Percentiles rank a stretch among this genome's conserved stretches.
Evolutionary conservation across 2,329 filamentous ascomycete genomes (phyloP).

Genomic region (Xylaria sp.): DNA sequence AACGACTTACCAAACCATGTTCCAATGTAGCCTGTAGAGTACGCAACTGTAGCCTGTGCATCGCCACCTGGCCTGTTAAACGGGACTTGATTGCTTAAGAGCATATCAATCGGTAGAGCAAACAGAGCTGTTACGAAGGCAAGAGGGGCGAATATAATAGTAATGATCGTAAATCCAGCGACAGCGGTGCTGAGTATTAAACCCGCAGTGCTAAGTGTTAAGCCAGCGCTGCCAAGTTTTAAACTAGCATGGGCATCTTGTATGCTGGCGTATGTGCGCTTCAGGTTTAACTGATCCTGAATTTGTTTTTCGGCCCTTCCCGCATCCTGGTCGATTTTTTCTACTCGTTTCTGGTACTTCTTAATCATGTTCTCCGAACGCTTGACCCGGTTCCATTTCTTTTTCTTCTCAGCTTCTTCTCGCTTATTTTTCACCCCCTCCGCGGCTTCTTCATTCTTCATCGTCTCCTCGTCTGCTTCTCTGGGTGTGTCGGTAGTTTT

Average conservation of each 20-base stretch:
- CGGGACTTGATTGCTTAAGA: conserved; percentile 2
- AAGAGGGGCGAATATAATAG: background rate
- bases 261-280: background rate
- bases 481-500: too few relatives aligned
- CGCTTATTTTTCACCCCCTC: too few relatives aligned
- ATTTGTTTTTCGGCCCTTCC: conserved; percentile 3
- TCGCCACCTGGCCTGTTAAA: background rate
- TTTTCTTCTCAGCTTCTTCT: too few relatives aligned
- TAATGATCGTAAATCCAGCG: background rate
- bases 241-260: background rate
- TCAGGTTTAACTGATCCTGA: background rate
- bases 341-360: background rate
- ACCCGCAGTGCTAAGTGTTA: background rate
- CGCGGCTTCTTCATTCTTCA: too few relatives aligned
- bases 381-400: conserved; percentile 1
- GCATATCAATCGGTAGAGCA: conserved; percentile 1
- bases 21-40: conserved; percentile 5
- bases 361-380: background rate
- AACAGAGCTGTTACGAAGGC: background rate
- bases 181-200: background rate
- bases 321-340: conserved; percentile 17
- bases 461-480: too few relatives aligned
- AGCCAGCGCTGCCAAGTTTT: background rate
- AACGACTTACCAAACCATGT: conserved; percentile 10
- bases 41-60: background rate